Conservation (phyloP, 1,284 basidiomycete species). For the Athelia psychrophila region DNA sequence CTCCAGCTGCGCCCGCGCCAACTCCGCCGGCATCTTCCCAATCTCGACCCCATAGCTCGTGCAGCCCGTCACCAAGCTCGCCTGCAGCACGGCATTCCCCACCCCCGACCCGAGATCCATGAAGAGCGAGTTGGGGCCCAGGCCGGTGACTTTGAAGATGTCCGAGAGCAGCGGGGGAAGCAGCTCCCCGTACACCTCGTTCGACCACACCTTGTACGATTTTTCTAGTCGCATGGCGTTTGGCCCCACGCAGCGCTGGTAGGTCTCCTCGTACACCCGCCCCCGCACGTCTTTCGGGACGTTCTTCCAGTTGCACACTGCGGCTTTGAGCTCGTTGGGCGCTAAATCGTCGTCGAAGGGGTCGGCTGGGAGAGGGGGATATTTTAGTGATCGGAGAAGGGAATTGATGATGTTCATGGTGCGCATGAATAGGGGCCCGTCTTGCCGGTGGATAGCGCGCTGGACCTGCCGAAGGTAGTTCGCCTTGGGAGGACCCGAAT, state of each 20-base stretch:
- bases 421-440: conserved; percentile 69
- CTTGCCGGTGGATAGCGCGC: conserved; percentile 57
- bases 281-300: conserved; percentile 59
- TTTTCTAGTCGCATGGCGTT: conserved; percentile 59
- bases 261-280: conserved; percentile 75
- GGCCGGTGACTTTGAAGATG: conserved; percentile 54
- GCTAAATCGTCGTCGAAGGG: conserved; percentile 35
- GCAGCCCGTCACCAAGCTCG: conserved; percentile 73
- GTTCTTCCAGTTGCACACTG: conserved; percentile 48
- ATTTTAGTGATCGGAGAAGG: conserved; percentile 59
- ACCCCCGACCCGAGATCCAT: conserved; percentile 80
- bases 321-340: conserved; percentile 46
- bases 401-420: conserved; percentile 57
- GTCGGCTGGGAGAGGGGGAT: conserved; percentile 50
- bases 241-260: conserved; percentile 75
- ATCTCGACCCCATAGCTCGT: conserved; percentile 73
- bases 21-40: conserved; percentile 58
- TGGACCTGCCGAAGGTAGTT: conserved; percentile 58
- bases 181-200: conserved; percentile 74
- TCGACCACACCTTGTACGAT: conserved; percentile 69
- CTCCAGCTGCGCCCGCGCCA: conserved; percentile 59
- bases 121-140: conserved; percentile 60
- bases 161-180: conserved; percentile 68
- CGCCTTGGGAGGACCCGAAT: conserved; percentile 29
- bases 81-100: conserved; percentile 75